phyloP scores from a whole-genome alignment of 2,329 filamentous ascomycete genomes.

The Colletotrichum noveboracense region DNA sequence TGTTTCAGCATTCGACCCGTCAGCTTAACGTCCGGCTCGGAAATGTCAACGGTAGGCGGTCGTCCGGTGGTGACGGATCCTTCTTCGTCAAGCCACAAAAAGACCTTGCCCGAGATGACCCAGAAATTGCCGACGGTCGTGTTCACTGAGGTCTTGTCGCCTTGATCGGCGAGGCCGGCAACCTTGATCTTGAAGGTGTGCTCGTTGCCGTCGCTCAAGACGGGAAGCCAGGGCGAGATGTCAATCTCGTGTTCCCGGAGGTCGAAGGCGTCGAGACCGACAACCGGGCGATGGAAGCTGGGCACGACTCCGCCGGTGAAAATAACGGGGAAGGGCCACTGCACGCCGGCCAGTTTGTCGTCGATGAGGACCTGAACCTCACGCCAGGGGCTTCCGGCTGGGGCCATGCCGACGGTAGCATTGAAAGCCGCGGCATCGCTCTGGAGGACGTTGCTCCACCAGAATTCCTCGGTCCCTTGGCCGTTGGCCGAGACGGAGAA shows the following conservation, averaged over 20 bases:
- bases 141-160: constrained; percentile 51
- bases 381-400: constrained; percentile 75
- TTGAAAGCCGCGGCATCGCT: constrained; percentile 65
- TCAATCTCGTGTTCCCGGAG: constrained; percentile 82
- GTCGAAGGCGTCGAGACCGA: constrained; percentile 80
- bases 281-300: constrained; percentile 78
- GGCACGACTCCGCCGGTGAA: constrained; percentile 84
- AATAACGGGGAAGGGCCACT: constrained; percentile 83
- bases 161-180: constrained; percentile 65
- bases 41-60: constrained; percentile 32
- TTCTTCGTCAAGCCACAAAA: constrained; percentile 71
- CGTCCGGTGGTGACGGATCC: constrained; percentile 58
- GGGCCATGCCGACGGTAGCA: constrained; percentile 58
- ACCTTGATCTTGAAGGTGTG: constrained; percentile 75
- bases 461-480: constrained; percentile 81
- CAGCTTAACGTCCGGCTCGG: constrained; percentile 52
- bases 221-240: constrained; percentile 75
- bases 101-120: constrained; percentile 81
- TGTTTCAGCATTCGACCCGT: constrained; percentile 49
- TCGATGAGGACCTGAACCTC: constrained; percentile 82
- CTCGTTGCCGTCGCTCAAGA: constrained; percentile 67
- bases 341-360: constrained; percentile 72
- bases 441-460: constrained; percentile 80
- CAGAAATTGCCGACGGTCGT: constrained; percentile 69
- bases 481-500: constrained; percentile 80